phyloP scores from a whole-genome alignment of 73 alveolate species.

The Effrenium voratum region DNA sequence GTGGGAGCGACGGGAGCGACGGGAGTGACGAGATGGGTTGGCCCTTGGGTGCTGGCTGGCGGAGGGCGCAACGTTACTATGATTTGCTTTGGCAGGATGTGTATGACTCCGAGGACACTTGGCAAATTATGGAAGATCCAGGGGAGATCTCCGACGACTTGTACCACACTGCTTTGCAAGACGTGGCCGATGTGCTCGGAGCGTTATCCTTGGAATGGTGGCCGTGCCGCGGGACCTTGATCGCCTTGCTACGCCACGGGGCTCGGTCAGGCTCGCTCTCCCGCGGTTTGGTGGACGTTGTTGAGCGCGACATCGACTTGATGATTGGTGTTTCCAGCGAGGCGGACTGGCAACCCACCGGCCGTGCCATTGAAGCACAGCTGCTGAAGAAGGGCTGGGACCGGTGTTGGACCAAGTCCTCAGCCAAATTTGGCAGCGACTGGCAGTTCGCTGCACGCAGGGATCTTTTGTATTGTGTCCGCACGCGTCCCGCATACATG shows the following conservation, averaged over 20 bases:
- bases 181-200: slow-evolving; percentile 27
- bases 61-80: slow-evolving; percentile 30
- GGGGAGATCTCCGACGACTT: slow-evolving; percentile 20
- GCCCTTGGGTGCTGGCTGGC: slow-evolving; percentile 44
- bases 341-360: slow-evolving; percentile 1
- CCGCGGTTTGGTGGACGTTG: slow-evolving; percentile 21
- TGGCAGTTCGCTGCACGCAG: not conserved
- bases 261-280: slow-evolving; percentile 22
- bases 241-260: slow-evolving; percentile 74
- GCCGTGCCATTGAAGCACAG: not conserved
- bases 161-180: slow-evolving; percentile 4
- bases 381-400: slow-evolving; percentile 59
- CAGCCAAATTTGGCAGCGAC: not conserved
- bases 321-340: slow-evolving; percentile 47
- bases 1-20: not conserved
- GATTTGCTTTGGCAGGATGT: slow-evolving; percentile 69
- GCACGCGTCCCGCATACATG: slow-evolving; percentile 42
- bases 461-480: slow-evolving; percentile 65
- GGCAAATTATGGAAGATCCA: slow-evolving; percentile 20
- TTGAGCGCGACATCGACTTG: slow-evolving; percentile 74
- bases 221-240: slow-evolving; percentile 86
- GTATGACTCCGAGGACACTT: slow-evolving; percentile 47
- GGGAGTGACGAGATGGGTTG: not conserved
- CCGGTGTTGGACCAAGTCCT: slow-evolving; percentile 67
- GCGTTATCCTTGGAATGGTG: slow-evolving; percentile 28